Evolutionary conservation across 2,329 filamentous ascomycete species (phyloP).

Genomic region (Chlorencoelia australis): DNA sequence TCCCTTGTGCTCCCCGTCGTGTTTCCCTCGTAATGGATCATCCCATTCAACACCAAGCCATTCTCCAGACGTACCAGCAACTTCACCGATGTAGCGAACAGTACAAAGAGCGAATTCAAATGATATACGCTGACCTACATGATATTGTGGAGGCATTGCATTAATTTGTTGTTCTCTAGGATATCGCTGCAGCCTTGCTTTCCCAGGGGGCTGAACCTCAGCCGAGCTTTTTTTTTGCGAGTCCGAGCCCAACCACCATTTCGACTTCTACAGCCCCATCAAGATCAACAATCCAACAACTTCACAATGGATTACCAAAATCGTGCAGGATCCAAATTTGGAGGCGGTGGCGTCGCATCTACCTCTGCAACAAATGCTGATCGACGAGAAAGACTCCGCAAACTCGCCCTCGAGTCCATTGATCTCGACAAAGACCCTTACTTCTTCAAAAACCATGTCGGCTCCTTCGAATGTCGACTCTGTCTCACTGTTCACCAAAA

Average conservation of each 20-base stretch:
- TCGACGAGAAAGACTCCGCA: slow-evolving; percentile 91
- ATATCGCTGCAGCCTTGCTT: slow-evolving; percentile 8
- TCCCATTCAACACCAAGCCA: slow-evolving; percentile 99
- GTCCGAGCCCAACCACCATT: no score
- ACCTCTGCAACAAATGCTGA: slow-evolving; percentile 91
- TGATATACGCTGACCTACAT: slow-evolving; percentile 67
- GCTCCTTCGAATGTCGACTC: slow-evolving; percentile 93
- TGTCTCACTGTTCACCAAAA: slow-evolving; percentile 98
- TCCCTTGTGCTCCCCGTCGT: slow-evolving; percentile 75
- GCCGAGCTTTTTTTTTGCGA: slow-evolving; percentile 12
- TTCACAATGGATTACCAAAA: slow-evolving; percentile 66
- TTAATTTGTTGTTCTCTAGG: slow-evolving; percentile 4
- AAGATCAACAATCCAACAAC: slow-evolving; percentile 3
- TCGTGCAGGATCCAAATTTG: slow-evolving; percentile 93
- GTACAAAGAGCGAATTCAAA: slow-evolving; percentile 73
- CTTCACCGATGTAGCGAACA: slow-evolving; percentile 69
- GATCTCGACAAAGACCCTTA: slow-evolving; percentile 99
- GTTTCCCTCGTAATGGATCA: slow-evolving; percentile 75
- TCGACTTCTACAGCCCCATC: no score
- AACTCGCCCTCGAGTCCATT: slow-evolving; percentile 96
- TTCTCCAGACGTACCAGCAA: slow-evolving; percentile 53
- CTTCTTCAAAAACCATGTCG: slow-evolving; percentile 99
- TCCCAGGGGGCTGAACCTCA: slow-evolving; percentile 21
- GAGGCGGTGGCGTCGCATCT: slow-evolving; percentile 91
- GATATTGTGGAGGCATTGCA: slow-evolving; percentile 22